Evolutionary conservation across 306 rosid genomes (phyloP).

Genomic region (Dalbergia cochinchinensis): DNA sequence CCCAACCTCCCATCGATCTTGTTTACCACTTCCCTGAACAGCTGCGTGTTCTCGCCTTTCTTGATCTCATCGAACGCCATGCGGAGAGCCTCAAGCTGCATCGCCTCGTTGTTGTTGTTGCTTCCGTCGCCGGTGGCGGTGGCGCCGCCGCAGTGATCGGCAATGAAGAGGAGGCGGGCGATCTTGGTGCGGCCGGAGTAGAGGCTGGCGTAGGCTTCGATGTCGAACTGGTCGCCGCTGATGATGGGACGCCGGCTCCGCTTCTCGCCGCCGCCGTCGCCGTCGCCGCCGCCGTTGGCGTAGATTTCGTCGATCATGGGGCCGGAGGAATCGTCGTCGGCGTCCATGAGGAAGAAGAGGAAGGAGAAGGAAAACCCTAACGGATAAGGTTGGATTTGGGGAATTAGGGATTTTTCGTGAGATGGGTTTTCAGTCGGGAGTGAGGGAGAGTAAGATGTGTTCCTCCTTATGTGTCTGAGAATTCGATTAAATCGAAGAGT

Average conservation of each 20-base stretch:
- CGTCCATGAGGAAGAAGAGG: slow-evolving; percentile 59
- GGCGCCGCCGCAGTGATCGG: slow-evolving; percentile 55
- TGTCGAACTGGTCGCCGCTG: slow-evolving; percentile 84
- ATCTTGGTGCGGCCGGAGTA: slow-evolving; percentile 85
- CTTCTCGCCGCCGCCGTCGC: slow-evolving; percentile 51
- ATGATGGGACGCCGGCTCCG: slow-evolving; percentile 66
- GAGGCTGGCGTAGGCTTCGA: slow-evolving; percentile 83
- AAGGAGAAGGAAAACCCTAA: background rate
- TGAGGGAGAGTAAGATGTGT: background rate
- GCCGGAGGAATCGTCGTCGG: slow-evolving; percentile 66
- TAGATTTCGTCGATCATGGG: slow-evolving; percentile 76
- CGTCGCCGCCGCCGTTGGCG: slow-evolving; percentile 64
- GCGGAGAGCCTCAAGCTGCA: slow-evolving; percentile 91
- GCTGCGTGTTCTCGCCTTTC: slow-evolving; percentile 94
- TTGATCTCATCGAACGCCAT: slow-evolving; percentile 97
- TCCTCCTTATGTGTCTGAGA: background rate
- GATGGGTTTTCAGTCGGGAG: background rate
- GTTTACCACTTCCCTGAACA: slow-evolving; percentile 80
- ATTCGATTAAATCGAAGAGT: background rate
- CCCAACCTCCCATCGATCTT: slow-evolving; percentile 85
- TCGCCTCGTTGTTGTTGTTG: slow-evolving; percentile 49
- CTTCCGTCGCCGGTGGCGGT: too few relatives aligned
- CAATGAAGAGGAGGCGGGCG: slow-evolving; percentile 74
- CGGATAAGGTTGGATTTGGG: slow-evolving; percentile 9
- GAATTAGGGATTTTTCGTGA: background rate